Base-by-base conservation (phyloP, 2,329 filamentous ascomycete genomes). In the Penicillium digitatum region DNA sequence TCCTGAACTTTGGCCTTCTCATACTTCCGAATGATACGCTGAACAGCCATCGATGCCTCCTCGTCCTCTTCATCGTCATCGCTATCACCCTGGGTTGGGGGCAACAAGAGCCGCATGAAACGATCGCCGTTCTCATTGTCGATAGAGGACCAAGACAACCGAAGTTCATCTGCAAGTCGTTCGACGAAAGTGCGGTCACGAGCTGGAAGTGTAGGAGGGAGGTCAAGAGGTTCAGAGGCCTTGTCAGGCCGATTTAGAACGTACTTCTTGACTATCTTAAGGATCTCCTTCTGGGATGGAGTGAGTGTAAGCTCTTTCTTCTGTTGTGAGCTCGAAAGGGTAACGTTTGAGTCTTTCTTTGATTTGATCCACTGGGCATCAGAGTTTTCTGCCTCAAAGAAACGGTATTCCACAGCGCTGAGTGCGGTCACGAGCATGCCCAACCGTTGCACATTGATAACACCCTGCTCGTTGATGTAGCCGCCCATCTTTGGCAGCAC, bases 391-490 rank as follows among this genome's bases (percentile, higher is more conserved):
- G 86, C 82, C 74, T 99, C 93, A 66, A 99, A 99, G 67, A 94
- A 89, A n/a, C 88, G 83, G 69, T 88, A 87, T 73, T 99, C 94
- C 54, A 95, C 89, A 69, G 93, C 88, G 52, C 88, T 88, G 54
- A 99, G 79, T 70, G 95, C 90, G 31, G 91, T 85, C 42, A 99
- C 78, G 43, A 99, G 82, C 46, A 88, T 77, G 48, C 84, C 83
- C 56, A 99, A 78, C 54, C 94, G 85, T 59, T 87, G 77, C 69
- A 99, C 79, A 69, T 97, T 95, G 74, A 99, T 96, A 44, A 89
- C 86, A 67, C 94, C 95, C 52, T 88, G 86, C 71, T 99, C 91
- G 74, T 99, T 99, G 75, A 99, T 93, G 72, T 97, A 99, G 5
- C 94, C 94, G 54, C 90, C 89, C 66, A 90, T 87, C 69, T 87